These are phyloP conservation scores for Lindgomyces ingoldianus DNA, from an alignment of 495 filamentous ascomycete genomes.

Conservation along the genomic window DNA sequence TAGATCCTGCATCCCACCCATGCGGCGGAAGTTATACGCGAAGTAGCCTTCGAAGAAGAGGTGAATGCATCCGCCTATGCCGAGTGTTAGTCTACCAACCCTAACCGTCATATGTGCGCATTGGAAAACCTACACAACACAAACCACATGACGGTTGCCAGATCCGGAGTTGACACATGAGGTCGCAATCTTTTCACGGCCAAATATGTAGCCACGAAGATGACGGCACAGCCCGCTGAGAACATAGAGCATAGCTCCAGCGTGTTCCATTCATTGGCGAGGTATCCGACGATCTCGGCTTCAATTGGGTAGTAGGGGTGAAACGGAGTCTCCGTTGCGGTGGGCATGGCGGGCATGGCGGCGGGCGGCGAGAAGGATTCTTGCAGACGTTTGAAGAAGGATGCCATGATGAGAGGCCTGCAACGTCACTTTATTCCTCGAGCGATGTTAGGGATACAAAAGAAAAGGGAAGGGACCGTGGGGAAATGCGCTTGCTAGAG, in stretches of 20 bases:
- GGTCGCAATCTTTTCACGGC: constrained; percentile 50
- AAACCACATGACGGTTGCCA: constrained; percentile 63
- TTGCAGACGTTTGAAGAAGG: constrained; percentile 1
- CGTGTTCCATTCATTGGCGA: constrained; percentile 57
- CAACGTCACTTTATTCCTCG: too few species aligned
- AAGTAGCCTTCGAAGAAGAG: constrained; percentile 87
- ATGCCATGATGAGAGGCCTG: constrained; percentile 1
- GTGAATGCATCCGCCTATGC: constrained; percentile 65
- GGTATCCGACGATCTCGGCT: constrained; percentile 61
- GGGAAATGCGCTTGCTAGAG: neutral
- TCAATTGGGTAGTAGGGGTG: constrained; percentile 76
- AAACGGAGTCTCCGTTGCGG: neutral
- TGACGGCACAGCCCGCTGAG: constrained; percentile 47
- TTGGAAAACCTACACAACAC: constrained; percentile 53
- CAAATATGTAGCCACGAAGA: constrained; percentile 51
- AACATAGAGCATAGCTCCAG: constrained; percentile 53
- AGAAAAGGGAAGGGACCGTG: too few species aligned
- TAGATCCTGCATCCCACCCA: constrained; percentile 61
- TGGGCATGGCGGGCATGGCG: neutral
- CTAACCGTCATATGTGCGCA: neutral
- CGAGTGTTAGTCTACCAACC: constrained; percentile 7
- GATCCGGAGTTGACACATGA: constrained; percentile 50
- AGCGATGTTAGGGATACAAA: too few species aligned
- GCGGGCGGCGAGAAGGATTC: constrained; percentile 9
- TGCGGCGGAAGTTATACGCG: constrained; percentile 62